phyloP scores from a whole-genome alignment of 345 rosid genomes.

The Eucalyptus urophylla region DNA sequence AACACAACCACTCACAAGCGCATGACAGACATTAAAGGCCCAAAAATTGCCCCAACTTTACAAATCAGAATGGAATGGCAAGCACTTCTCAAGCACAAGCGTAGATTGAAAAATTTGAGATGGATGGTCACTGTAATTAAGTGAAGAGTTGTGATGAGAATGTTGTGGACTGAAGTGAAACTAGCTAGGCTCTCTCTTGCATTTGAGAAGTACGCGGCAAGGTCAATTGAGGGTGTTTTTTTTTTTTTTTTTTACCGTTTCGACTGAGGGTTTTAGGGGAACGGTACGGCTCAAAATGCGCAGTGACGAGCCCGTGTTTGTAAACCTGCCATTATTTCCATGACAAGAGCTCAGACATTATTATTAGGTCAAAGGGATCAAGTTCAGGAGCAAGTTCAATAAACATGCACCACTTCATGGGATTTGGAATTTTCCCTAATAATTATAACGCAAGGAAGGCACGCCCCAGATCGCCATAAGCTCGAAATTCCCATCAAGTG shows the following conservation, averaged over 20 bases:
- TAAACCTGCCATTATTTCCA: neutral
- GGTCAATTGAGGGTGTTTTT: neutral
- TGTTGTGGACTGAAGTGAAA: neutral
- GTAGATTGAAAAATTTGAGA: neutral
- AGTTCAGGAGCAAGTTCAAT: neutral
- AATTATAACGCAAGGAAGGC: neutral
- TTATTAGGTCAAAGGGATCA: neutral
- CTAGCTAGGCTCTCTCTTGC: neutral
- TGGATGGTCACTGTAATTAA: neutral
- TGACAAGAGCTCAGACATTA: neutral
- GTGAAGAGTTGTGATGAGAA: neutral
- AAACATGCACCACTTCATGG: neutral
- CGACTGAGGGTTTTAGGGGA: neutral
- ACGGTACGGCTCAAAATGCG: neutral
- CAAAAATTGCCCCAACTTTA: neutral
- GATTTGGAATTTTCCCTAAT: neutral
- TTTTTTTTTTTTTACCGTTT: neutral
- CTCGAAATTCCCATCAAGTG: neutral
- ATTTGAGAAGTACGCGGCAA: neutral
- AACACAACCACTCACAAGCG: neutral
- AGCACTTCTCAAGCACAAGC: neutral
- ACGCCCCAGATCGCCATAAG: neutral
- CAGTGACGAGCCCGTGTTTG: neutral
- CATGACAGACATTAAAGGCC: neutral
- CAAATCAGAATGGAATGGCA: neutral